Percentiles rank a stretch among this genome's conserved stretches.
phyloP scores from a whole-genome alignment of 192 early-diverging fungal species.

The Podila minutissima region DNA sequence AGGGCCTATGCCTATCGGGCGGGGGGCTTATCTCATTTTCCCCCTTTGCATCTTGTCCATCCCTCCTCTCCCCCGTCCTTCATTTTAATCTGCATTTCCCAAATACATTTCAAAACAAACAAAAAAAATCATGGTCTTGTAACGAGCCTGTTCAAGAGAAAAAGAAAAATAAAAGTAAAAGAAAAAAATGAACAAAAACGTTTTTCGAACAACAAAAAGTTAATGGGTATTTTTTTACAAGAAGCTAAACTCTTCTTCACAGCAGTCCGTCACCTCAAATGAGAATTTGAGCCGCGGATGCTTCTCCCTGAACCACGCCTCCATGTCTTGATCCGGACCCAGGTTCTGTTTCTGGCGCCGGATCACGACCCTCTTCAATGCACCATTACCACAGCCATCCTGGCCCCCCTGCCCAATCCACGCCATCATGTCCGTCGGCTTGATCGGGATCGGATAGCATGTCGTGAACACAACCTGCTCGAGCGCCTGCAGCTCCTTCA shows the following conservation, averaged over 20 bases:
- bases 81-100: no score
- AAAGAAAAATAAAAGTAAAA: neutral
- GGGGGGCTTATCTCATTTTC: no score
- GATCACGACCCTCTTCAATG: conserved; percentile 21
- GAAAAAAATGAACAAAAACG: neutral
- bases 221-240: neutral
- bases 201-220: neutral
- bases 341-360: conserved; percentile 25
- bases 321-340: conserved; percentile 14
- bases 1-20: neutral
- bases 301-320: conserved; percentile 12
- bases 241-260: conserved; percentile 38
- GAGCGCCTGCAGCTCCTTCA: neutral
- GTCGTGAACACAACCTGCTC: conserved; percentile 45
- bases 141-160: no score
- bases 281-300: conserved; percentile 7
- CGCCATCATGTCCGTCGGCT: conserved; percentile 15
- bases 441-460: conserved; percentile 48
- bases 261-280: conserved; percentile 36
- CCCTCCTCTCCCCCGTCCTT: no score
- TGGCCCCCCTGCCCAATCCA: neutral
- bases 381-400: neutral
- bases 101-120: no score
- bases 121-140: no score
- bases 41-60: no score